A percentile compares a stretch with the other conserved stretches of the same genome.
Conservation (phyloP, 352 stramenopile species). For the Pilasporangium apinafurcum region DNA sequence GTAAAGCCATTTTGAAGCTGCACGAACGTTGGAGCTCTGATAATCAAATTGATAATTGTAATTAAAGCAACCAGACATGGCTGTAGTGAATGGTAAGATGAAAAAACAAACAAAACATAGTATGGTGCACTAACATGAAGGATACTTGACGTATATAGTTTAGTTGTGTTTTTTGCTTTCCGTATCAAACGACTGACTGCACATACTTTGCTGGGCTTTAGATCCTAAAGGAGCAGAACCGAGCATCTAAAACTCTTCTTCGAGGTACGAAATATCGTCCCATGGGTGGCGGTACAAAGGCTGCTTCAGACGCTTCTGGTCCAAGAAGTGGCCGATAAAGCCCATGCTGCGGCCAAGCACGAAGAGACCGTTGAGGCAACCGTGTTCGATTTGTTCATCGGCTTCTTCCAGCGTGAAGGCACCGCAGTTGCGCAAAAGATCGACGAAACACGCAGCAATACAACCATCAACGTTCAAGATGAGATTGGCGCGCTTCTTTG, state of each 20-base stretch:
- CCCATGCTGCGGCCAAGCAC: slow-evolving; percentile 82
- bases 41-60: no score
- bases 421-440: slow-evolving; percentile 90
- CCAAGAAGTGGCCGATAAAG: slow-evolving; percentile 95
- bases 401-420: slow-evolving; percentile 89
- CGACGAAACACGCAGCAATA: slow-evolving; percentile 96
- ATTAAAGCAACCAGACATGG: no score
- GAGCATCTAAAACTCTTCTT: slow-evolving; percentile 61
- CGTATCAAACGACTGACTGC: no score
- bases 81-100: no score
- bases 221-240: background rate
- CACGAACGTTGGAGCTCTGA: no score
- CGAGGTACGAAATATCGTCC: slow-evolving; percentile 97
- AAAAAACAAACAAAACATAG: no score
- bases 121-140: no score
- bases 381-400: slow-evolving; percentile 93
- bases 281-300: slow-evolving; percentile 96
- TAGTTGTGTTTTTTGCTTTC: no score
- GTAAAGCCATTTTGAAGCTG: slow-evolving; percentile 61
- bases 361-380: slow-evolving; percentile 95
- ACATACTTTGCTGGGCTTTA: no score
- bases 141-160: no score
- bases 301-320: slow-evolving; percentile 97
- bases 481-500: slow-evolving; percentile 96
- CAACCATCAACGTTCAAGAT: slow-evolving; percentile 98